Conservation (phyloP, 2,329 filamentous ascomycete genomes). For the Aspergillus niger region DNA sequence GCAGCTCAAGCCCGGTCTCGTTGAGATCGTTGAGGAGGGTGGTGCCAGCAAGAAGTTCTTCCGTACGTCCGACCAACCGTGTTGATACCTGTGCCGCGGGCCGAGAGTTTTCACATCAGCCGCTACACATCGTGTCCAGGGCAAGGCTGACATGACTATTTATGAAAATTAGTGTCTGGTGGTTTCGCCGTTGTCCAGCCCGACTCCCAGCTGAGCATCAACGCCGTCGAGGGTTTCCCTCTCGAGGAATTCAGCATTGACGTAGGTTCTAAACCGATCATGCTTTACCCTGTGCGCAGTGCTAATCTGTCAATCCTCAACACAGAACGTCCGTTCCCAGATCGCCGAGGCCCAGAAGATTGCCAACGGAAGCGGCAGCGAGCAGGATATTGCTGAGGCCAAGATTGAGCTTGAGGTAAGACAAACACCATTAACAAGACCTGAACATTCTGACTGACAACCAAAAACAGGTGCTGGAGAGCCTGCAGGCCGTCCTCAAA, state of each 20-base stretch:
- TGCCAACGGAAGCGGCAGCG: conserved; percentile 83
- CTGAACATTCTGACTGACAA: conserved; percentile 7
- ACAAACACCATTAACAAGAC: conserved; percentile 4
- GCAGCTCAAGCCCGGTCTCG: conserved; percentile 94
- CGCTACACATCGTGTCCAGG: not conserved
- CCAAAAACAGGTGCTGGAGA: conserved; percentile 49
- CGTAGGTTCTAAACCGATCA: conserved; percentile 40
- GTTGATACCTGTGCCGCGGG: conserved; percentile 11
- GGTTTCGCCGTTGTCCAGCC: conserved; percentile 97
- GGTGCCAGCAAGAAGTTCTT: conserved; percentile 94
- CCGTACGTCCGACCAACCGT: conserved; percentile 63
- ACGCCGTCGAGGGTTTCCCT: conserved; percentile 92
- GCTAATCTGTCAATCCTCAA: conserved; percentile 13
- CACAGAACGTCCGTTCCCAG: conserved; percentile 76
- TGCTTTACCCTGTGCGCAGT: not conserved
- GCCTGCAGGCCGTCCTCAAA: conserved; percentile 52
- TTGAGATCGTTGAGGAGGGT: conserved; percentile 93
- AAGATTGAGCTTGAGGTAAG: conserved; percentile 98
- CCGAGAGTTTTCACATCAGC: conserved; percentile 1
- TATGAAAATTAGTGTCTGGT: conserved; percentile 70
- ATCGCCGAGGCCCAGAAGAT: conserved; percentile 96
- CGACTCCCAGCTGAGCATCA: conserved; percentile 93
- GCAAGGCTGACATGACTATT: conserved; percentile 23
- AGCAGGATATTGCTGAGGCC: conserved; percentile 96
- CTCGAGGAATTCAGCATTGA: conserved; percentile 96